Evolutionary conservation across 2,329 filamentous ascomycete species (phyloP).

Genomic region (Microcyclosporella mali): DNA sequence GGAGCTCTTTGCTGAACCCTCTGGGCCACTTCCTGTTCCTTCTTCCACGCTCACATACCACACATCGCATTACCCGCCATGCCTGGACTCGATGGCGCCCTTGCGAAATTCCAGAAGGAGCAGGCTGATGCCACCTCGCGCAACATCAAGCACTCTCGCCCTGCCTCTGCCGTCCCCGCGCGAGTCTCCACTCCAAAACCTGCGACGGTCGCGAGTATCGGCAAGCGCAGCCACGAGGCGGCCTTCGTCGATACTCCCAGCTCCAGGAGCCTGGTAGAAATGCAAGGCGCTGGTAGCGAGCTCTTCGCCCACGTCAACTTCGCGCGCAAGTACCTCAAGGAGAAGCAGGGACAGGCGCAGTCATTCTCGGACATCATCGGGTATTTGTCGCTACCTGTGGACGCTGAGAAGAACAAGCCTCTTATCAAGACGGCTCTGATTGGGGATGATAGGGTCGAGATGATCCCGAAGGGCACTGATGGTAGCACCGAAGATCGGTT

Average conservation of each 20-base stretch:
- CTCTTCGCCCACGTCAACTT: slow-evolving; percentile 84
- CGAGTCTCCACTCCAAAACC: slow-evolving; percentile 24
- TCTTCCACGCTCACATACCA: background rate
- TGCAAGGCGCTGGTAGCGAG: slow-evolving; percentile 38
- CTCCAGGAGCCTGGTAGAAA: background rate
- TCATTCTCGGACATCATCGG: slow-evolving; percentile 70
- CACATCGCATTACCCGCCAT: slow-evolving; percentile 15
- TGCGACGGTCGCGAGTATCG: slow-evolving; percentile 44
- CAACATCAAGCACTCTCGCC: slow-evolving; percentile 25
- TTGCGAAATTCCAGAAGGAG: slow-evolving; percentile 28
- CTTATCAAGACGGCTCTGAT: slow-evolving; percentile 64
- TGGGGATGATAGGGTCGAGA: slow-evolving; percentile 57
- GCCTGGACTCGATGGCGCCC: slow-evolving; percentile 25
- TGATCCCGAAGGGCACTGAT: slow-evolving; percentile 38
- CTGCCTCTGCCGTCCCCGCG: slow-evolving; percentile 17
- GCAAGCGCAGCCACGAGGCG: slow-evolving; percentile 38
- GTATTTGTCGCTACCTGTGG: slow-evolving; percentile 64
- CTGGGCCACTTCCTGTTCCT: slow-evolving; percentile 12
- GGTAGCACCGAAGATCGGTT: slow-evolving; percentile 59
- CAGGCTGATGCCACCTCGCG: slow-evolving; percentile 26
- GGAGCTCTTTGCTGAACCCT: slow-evolving; percentile 28
- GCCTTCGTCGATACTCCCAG: slow-evolving; percentile 11
- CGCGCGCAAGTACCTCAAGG: slow-evolving; percentile 74
- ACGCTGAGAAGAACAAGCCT: slow-evolving; percentile 39
- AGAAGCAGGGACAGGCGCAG: slow-evolving; percentile 58